Conservation (phyloP, 2,329 filamentous ascomycete species). For the Polytolypa hystricis region DNA sequence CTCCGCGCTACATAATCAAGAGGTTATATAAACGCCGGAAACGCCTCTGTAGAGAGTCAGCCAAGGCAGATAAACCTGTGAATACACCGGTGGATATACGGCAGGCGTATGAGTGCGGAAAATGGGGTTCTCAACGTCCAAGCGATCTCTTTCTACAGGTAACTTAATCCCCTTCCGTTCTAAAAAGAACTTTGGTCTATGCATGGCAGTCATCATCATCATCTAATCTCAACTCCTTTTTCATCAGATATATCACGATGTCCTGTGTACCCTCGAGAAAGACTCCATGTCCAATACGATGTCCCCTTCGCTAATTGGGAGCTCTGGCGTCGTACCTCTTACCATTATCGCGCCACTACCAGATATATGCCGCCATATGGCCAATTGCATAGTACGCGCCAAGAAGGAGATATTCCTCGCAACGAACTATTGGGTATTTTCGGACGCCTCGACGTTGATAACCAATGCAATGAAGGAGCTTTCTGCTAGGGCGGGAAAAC, state of each 20-base stretch:
- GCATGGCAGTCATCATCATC: conserved; percentile 1
- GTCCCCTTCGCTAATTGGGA: conserved; percentile 49
- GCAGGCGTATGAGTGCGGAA: conserved; percentile 50
- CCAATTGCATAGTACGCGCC: conserved; percentile 63
- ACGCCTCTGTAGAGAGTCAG: not conserved
- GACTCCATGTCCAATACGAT: conserved; percentile 38
- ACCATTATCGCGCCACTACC: conserved; percentile 59
- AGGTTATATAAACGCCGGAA: conserved; percentile 39
- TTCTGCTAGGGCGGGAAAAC: conserved; percentile 50
- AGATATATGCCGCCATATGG: conserved; percentile 63
- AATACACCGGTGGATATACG: conserved; percentile 32
- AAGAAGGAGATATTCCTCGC: conserved; percentile 62
- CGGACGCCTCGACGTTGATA: conserved; percentile 55
- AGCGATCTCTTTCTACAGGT: conserved; percentile 57
- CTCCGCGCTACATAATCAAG: conserved; percentile 45
- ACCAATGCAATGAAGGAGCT: conserved; percentile 59
- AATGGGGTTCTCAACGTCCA: conserved; percentile 53
- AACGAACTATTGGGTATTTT: conserved; percentile 66
- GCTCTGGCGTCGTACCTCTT: conserved; percentile 53
- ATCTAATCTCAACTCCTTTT: not conserved
- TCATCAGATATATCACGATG: conserved; percentile 52
- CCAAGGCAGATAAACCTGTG: not conserved
- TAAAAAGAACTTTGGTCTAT: not conserved
- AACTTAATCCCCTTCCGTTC: conserved; percentile 13
- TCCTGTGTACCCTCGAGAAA: conserved; percentile 35